Evolutionary conservation across 768 basidiomycete genomes (phyloP).

Genomic region (Grammothele lineata): DNA sequence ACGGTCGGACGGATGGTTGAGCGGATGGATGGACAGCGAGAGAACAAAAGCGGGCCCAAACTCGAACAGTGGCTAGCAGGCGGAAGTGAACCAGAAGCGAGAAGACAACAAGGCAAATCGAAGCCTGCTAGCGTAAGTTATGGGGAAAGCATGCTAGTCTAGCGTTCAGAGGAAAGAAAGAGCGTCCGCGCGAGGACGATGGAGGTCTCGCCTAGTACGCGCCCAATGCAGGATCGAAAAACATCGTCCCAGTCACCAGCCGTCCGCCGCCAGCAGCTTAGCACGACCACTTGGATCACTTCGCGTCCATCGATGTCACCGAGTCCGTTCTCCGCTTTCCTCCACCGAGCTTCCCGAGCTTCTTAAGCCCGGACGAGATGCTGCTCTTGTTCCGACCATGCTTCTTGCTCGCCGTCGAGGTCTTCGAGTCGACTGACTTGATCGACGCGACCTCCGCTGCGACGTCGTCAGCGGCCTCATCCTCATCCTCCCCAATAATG

Average conservation of each 20-base stretch:
- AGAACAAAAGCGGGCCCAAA: too few relatives aligned
- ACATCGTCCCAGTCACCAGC: too few relatives aligned
- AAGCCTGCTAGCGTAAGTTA: too few relatives aligned
- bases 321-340: slow-evolving; percentile 52
- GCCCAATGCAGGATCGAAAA: too few relatives aligned
- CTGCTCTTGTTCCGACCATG: slow-evolving; percentile 55
- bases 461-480: slow-evolving; percentile 28
- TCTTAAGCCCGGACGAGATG: slow-evolving; percentile 52
- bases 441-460: slow-evolving; percentile 24
- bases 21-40: too few relatives aligned
- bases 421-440: slow-evolving; percentile 32
- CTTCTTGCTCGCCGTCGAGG: slow-evolving; percentile 28
- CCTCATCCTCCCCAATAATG: slow-evolving; percentile 25
- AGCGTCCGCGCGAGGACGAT: slow-evolving; percentile 2
- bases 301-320: slow-evolving; percentile 41
- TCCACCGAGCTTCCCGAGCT: slow-evolving; percentile 40
- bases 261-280: too few relatives aligned
- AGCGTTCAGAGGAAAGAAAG: too few relatives aligned
- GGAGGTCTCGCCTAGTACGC: not conserved
- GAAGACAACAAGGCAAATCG: too few relatives aligned
- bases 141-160: too few relatives aligned
- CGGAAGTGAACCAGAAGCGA: too few relatives aligned
- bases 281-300: slow-evolving; percentile 1
- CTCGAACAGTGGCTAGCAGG: too few relatives aligned
- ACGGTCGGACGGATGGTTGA: too few relatives aligned